A percentile compares a stretch with the other conserved stretches of the same genome.
phyloP scores from a whole-genome alignment of 768 basidiomycete genomes.

The Boletus edulis region DNA sequence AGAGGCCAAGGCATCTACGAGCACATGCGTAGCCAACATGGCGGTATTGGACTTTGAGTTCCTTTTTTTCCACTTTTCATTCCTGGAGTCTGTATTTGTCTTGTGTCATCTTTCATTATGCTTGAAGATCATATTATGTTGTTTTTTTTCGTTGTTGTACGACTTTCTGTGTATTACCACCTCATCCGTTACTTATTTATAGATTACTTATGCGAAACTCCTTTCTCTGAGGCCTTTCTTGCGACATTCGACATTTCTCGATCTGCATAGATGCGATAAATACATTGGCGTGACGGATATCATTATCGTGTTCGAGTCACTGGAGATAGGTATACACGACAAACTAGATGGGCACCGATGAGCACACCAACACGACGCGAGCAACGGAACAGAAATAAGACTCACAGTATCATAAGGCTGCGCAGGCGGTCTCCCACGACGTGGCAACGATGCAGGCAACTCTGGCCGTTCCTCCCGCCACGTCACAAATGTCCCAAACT shows the following conservation, averaged over 20 bases:
- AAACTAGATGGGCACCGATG: constrained; percentile 29
- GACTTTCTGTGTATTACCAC: not conserved
- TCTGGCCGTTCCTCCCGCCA: constrained; percentile 51
- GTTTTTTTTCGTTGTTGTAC: constrained; percentile 14
- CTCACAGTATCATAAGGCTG: constrained; percentile 57
- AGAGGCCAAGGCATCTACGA: constrained; percentile 70
- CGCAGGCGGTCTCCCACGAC: constrained; percentile 48
- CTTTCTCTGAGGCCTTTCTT: not conserved
- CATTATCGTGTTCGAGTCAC: constrained; percentile 6
- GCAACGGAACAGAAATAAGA: constrained; percentile 2
- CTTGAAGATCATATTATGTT: not conserved
- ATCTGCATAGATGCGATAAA: constrained; percentile 20
- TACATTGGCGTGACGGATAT: constrained; percentile 1
- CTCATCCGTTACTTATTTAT: constrained; percentile 19
- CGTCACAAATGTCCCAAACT: constrained; percentile 41
- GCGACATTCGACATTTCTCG: not conserved
- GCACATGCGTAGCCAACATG: constrained; percentile 71
- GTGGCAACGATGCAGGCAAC: constrained; percentile 60
- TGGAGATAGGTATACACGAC: constrained; percentile 37
- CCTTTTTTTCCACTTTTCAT: not conserved
- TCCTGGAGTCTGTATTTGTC: not conserved
- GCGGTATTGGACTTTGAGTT: constrained; percentile 50
- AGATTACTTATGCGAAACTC: constrained; percentile 19
- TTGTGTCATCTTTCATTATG: constrained; percentile 2
- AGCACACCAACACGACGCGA: not conserved